Conservation (phyloP, 1,284 basidiomycete genomes). For the Dichomitus squalens region DNA sequence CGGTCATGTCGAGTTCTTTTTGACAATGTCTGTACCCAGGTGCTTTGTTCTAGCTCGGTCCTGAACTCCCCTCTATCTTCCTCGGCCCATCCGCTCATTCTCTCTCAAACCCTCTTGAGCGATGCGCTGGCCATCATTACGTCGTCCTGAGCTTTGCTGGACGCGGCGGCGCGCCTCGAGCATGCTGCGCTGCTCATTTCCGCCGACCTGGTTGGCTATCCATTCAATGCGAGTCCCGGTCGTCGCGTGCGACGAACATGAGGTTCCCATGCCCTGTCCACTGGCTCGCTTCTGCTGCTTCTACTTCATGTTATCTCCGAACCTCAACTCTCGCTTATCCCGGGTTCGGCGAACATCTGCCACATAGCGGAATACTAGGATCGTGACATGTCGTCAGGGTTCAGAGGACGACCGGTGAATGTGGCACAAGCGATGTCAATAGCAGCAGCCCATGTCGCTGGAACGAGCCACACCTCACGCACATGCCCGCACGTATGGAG, state of each 20-base stretch:
- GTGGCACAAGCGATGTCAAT: constrained; percentile 11
- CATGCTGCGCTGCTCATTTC: constrained; percentile 3
- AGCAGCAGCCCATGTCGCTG: neutral
- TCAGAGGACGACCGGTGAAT: neutral
- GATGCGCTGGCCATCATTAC: neutral
- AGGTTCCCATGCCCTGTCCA: neutral
- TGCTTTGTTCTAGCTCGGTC: neutral
- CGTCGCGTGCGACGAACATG: neutral
- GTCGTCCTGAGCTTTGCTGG: neutral
- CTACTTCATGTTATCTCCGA: neutral
- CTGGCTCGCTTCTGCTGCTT: neutral
- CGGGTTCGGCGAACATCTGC: neutral
- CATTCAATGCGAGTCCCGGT: neutral
- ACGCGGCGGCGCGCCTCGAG: neutral
- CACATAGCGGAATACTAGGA: neutral
- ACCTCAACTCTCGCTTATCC: neutral
- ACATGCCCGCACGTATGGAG: neutral
- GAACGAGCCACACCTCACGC: neutral
- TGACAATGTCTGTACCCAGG: neutral
- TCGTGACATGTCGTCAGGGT: neutral
- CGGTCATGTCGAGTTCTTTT: neutral
- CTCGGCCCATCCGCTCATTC: neutral
- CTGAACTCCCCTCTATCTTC: neutral
- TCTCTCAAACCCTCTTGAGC: neutral
- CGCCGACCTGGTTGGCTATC: neutral